A percentile compares a stretch with the other conserved stretches of the same genome.
phyloP scores from a whole-genome alignment of 1,139 yeast genomes.

The Suzukiozyma palmioleophila region DNA sequence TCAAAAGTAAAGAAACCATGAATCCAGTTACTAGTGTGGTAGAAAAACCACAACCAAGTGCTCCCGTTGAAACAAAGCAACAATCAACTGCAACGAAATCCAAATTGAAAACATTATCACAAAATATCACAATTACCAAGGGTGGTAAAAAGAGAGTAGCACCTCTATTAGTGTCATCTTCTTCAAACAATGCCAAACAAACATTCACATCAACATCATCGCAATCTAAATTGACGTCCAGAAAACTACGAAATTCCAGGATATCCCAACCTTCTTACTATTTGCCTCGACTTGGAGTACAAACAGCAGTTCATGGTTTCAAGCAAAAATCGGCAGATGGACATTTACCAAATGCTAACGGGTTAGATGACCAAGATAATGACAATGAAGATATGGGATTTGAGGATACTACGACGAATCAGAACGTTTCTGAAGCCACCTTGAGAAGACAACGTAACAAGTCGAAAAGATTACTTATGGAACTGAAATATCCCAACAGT shows the following conservation, averaged over 20 bases:
- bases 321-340: constrained; percentile 19
- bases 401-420: constrained; percentile 18
- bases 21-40: not conserved
- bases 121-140: constrained; percentile 54
- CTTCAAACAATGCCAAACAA: constrained; percentile 24
- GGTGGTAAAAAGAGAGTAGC: constrained; percentile 86
- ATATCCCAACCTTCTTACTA: constrained; percentile 39
- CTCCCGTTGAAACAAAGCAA: constrained; percentile 5
- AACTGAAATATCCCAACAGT: constrained; percentile 33
- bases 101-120: constrained; percentile 17
- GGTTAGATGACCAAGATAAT: constrained; percentile 30
- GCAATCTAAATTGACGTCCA: constrained; percentile 7
- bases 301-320: constrained; percentile 44
- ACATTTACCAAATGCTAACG: not conserved
- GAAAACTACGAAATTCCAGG: constrained; percentile 22
- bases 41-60: constrained; percentile 2
- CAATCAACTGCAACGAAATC: not conserved
- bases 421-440: constrained; percentile 28
- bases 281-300: constrained; percentile 46
- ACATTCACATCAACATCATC: constrained; percentile 5
- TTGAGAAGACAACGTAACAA: constrained; percentile 32
- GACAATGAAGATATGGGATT: constrained; percentile 42
- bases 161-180: constrained; percentile 68
- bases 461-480: constrained; percentile 28
- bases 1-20: not conserved